Conservation (phyloP, 208 protist genomes). For the Pavlovales sp. region DNA sequence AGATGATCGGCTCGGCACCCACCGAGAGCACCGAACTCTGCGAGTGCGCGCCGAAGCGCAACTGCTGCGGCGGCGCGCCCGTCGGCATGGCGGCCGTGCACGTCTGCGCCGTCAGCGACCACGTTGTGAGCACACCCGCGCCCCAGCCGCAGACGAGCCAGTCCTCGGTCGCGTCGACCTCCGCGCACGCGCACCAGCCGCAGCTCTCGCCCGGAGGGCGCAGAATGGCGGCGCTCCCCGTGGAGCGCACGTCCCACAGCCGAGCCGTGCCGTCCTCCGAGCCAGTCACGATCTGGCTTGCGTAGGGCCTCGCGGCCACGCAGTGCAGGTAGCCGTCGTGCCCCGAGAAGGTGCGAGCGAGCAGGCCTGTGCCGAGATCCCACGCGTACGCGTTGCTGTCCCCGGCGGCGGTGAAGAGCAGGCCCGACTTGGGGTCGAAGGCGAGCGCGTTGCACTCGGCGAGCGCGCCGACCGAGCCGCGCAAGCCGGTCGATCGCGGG, state of each 20-base stretch:
- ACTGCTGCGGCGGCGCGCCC: not conserved
- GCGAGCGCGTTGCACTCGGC: not conserved
- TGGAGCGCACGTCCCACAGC: conserved; percentile 1
- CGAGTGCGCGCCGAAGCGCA: conserved; percentile 3
- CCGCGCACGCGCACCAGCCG: not conserved
- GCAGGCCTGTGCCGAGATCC: not conserved
- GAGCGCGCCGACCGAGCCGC: conserved; percentile 8
- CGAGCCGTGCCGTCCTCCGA: conserved; percentile 4
- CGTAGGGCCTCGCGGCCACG: not conserved
- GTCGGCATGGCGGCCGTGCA: not conserved
- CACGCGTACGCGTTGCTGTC: conserved; percentile 37
- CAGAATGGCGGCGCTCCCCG: not conserved
- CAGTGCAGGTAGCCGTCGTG: not conserved
- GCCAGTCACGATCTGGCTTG: not conserved
- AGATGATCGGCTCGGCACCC: not conserved
- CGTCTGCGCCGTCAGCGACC: not conserved
- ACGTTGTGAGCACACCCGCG: not conserved
- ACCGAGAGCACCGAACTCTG: not conserved
- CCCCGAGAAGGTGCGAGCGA: not conserved
- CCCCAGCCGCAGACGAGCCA: conserved; percentile 20
- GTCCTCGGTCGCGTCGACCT: not conserved
- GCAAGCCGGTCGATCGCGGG: not conserved
- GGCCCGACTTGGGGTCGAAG: not conserved
- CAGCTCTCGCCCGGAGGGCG: not conserved
- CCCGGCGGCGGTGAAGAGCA: conserved; percentile 10